A percentile compares a stretch with the other conserved stretches of the same genome.
These are phyloP conservation scores for Emydomyces testavorans DNA, from an alignment of 2,329 filamentous ascomycete species.

Conservation along the genomic window DNA sequence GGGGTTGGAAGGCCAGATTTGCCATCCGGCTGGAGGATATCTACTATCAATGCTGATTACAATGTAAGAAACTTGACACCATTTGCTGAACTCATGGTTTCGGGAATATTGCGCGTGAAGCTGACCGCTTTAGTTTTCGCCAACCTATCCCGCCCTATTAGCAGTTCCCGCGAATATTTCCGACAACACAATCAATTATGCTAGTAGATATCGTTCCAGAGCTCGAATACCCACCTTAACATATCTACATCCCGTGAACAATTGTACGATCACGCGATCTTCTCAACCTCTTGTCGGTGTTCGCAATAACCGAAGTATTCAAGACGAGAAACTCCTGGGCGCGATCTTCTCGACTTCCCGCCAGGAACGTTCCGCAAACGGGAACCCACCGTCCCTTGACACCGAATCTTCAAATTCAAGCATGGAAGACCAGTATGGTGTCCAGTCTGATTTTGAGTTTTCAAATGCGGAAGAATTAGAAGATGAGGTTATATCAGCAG, in stretches of 20 bases:
- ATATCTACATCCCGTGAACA: slow-evolving; percentile 93
- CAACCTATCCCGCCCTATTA: slow-evolving; percentile 78
- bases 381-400: slow-evolving; percentile 31
- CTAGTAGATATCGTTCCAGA: slow-evolving; percentile 75
- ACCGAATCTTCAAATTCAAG: slow-evolving; percentile 38
- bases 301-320: slow-evolving; percentile 76
- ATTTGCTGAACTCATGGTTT: neutral
- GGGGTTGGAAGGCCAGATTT: slow-evolving; percentile 71
- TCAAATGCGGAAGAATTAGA: slow-evolving; percentile 55
- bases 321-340: slow-evolving; percentile 86
- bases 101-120: slow-evolving; percentile 7
- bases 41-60: slow-evolving; percentile 81
- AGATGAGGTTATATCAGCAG: slow-evolving; percentile 51
- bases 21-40: slow-evolving; percentile 79
- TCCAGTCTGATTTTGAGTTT: slow-evolving; percentile 40
- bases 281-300: slow-evolving; percentile 86
- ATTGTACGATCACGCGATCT: slow-evolving; percentile 89
- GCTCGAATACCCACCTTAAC: slow-evolving; percentile 79
- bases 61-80: slow-evolving; percentile 33
- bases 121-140: slow-evolving; percentile 53
- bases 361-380: slow-evolving; percentile 34
- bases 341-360: slow-evolving; percentile 75
- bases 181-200: slow-evolving; percentile 94
- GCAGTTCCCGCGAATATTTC: slow-evolving; percentile 81
- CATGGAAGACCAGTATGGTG: slow-evolving; percentile 39